These are phyloP conservation scores for Calonectria honghensis DNA, from an alignment of 2,329 filamentous ascomycete genomes.

Conservation along the genomic window DNA sequence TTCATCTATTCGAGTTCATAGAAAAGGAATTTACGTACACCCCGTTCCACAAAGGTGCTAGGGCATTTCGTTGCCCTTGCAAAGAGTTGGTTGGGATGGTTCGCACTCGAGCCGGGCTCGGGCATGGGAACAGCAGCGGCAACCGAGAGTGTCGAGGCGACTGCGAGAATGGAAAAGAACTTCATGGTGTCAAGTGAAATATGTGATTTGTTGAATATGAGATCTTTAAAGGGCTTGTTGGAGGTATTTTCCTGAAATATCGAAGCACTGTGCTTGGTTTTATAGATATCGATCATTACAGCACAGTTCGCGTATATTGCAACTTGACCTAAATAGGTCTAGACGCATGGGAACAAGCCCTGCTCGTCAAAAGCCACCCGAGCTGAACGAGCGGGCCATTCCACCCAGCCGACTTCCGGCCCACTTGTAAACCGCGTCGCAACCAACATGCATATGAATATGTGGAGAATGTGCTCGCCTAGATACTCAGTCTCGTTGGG, in stretches of 20 bases:
- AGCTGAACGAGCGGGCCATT: too few relatives aligned
- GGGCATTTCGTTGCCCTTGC: background rate
- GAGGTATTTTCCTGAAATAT: background rate
- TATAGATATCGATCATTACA: background rate
- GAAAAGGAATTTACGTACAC: background rate
- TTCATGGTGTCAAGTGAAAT: background rate
- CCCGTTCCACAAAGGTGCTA: background rate
- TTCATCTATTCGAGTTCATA: background rate
- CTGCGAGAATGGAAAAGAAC: background rate
- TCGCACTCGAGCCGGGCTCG: background rate
- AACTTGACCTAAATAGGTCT: too few relatives aligned
- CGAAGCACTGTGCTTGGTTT: background rate
- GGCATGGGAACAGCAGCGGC: background rate
- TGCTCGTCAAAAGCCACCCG: too few relatives aligned
- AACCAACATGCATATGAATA: too few relatives aligned
- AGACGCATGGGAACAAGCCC: too few relatives aligned
- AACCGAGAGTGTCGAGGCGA: background rate
- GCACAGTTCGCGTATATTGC: too few relatives aligned
- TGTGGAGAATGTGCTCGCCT: too few relatives aligned
- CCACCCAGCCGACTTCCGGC: too few relatives aligned
- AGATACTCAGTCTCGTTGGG: too few relatives aligned
- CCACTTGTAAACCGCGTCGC: too few relatives aligned
- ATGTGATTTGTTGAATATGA: background rate
- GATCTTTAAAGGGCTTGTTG: background rate
- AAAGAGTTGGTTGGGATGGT: conserved; percentile 1